These are phyloP conservation scores for Phaeosphaeriaceae sp. DNA, from an alignment of 2,329 filamentous ascomycete species.

Conservation along the genomic window DNA sequence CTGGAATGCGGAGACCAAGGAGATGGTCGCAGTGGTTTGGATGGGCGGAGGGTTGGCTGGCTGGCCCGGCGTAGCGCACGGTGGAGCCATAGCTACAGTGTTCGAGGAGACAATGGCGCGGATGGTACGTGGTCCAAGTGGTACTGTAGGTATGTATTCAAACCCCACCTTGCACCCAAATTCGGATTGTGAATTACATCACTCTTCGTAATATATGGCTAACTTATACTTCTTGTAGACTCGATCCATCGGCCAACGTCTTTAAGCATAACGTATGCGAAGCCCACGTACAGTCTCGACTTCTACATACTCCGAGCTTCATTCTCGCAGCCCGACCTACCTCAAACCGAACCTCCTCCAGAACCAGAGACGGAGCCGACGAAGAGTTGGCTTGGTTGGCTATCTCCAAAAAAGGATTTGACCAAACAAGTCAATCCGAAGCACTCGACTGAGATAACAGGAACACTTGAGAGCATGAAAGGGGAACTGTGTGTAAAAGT, in stretches of 20 bases:
- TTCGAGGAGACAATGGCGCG: constrained; percentile 74
- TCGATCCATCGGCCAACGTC: constrained; percentile 41
- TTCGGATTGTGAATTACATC: neutral
- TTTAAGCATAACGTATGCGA: constrained; percentile 65
- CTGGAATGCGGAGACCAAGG: constrained; percentile 64
- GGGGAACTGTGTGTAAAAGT: constrained; percentile 67
- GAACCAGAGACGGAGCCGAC: constrained; percentile 32
- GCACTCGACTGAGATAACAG: constrained; percentile 57
- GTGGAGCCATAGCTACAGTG: constrained; percentile 71
- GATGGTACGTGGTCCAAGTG: constrained; percentile 63
- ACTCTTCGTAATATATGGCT: neutral
- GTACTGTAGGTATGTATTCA: constrained; percentile 31
- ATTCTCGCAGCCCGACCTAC: constrained; percentile 41
- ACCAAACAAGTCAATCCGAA: constrained; percentile 52
- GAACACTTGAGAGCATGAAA: constrained; percentile 61
- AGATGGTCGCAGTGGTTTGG: constrained; percentile 69
- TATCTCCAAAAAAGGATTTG: constrained; percentile 45
- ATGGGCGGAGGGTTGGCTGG: constrained; percentile 70
- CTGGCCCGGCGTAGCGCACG: constrained; percentile 76
- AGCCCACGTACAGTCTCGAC: constrained; percentile 63
- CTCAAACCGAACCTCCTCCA: constrained; percentile 30
- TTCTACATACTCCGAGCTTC: constrained; percentile 69
- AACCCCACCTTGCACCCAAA: neutral
- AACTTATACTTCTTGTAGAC: constrained; percentile 23
- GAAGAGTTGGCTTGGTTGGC: constrained; percentile 39